These are phyloP conservation scores for Xylaria sp. DNA, from an alignment of 495 filamentous ascomycete species.

Conservation along the genomic window DNA sequence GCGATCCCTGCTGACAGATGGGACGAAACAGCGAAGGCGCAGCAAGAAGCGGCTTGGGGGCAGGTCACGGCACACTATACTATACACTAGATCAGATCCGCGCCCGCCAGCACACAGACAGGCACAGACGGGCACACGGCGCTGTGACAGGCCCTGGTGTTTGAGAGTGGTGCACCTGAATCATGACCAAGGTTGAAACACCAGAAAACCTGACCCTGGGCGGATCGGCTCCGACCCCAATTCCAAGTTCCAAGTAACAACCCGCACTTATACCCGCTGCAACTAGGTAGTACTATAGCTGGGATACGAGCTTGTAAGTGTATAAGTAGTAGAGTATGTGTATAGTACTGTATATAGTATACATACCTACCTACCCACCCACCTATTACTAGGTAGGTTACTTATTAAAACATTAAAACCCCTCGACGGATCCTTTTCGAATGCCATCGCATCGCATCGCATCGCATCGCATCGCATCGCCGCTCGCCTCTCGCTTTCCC, in stretches of 20 bases:
- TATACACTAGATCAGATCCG: no score
- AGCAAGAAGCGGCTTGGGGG: slow-evolving; percentile 11
- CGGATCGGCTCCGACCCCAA: neutral
- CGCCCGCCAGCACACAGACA: slow-evolving; percentile 4
- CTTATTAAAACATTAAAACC: no score
- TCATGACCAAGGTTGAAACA: slow-evolving; percentile 1
- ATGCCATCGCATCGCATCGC: no score
- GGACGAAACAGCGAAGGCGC: slow-evolving; percentile 24
- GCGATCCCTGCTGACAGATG: slow-evolving; percentile 19
- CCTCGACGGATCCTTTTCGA: neutral
- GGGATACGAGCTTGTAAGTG: neutral
- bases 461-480: no score
- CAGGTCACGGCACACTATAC: neutral
- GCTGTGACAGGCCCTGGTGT: slow-evolving; percentile 15
- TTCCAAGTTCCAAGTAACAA: no score
- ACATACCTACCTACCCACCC: no score
- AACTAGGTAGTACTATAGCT: neutral
- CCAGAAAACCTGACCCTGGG: neutral
- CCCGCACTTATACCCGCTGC: neutral
- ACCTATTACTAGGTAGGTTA: no score
- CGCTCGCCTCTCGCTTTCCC: no score
- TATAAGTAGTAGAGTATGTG: no score
- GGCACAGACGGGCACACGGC: no score
- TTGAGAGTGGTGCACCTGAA: slow-evolving; percentile 13
- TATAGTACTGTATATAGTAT: no score